Base-by-base conservation (phyloP, 2,329 filamentous ascomycete species). In the Pseudogymnoascus sp. region DNA sequence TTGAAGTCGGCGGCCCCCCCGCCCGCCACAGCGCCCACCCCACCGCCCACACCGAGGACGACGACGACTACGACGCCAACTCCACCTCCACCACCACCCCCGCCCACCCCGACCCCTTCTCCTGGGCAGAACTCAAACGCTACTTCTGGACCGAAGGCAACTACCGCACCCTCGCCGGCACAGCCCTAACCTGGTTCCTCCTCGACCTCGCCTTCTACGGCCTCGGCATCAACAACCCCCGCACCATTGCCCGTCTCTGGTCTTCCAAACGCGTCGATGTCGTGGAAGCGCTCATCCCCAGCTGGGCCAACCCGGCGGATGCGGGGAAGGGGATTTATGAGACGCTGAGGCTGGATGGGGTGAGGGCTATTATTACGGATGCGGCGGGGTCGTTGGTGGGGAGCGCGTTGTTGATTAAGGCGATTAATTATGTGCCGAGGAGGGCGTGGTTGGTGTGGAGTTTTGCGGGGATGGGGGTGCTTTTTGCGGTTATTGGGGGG, bases 151-250 rank as follows among this genome's bases (percentile, higher is more conserved):
- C 71, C n/a, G 90, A 93, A 76, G 76, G 75, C 37, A 88, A 93
- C 77, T 92, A 91, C 75, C 84, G 86, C 72, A 81, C 92, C n/a
- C 83, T 92, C 0, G 78, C 91, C 37, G 90, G 89, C 16, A 93
- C 90, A 13, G 88, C 90, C 10, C 86, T 87, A 31, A 93, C 90
- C 1, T 93, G 90, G 90, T 93, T 92, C 76, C 84, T 90, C 76
- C 85, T 90, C 63, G 85, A 79, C 66, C 75, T 79, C 60, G 84
- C 83, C 39, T 87, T 85, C 73, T 89, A 89, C 69, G 86, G 86
- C 41, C 81, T 93, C 2, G 86, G 88, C 23, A 79, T 93, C 36
- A 93, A 92, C 72, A 91, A 88, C 72, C 81, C 85, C 7, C 83
- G 89, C 69, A 85, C 93, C 39, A 81, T 93, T n/a, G 77, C 81